Evolutionary conservation across 2,329 filamentous ascomycete genomes (phyloP), one percentile per base, ranked within the genome.

Genomic region (Dryadomyces sulphureus): DNA sequence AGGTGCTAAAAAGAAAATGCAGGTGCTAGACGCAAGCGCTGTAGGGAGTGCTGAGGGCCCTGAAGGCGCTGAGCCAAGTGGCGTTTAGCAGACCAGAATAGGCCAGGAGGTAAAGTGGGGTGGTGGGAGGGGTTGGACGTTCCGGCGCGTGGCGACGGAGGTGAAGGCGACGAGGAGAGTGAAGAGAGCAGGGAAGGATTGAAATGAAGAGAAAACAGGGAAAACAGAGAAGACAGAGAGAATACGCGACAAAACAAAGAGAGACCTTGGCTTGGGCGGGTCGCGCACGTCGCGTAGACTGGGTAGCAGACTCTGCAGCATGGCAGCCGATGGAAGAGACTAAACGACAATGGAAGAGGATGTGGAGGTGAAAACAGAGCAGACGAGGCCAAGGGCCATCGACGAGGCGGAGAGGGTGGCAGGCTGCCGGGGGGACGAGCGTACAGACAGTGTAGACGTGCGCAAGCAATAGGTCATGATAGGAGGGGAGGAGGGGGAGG

Each of bases 241-340:
- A 41, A 27, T 20, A 39, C 5, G 36, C 32, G 16, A 25, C 19
- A 41, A 42, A 35, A 25, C 24, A 46, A 21, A 42, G 16, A 38
- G 19, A 51, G 47, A 58, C 56, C 56, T 58, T 56, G 54, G 52
- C 50, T 56, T 57, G 43, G 55, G 48, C 45, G 50, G 41, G 42
- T 57, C 55, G 40, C 50, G 51, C 48, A 45, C 49, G 45, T 58
- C 55, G 47, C 56, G 56, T 46, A 57, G 52, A 46, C 54, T 54
- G 43, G 56, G 56, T 12, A 58, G 45, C 4, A 52, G 45, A 41
- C 52, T 48, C 41, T 56, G 56, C 50, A 57, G 52, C 56, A 58
- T 56, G 43, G 47, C 38, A 40, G 38, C 4, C 5, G 21, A n/a
- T 4, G 38, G 16, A 12, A 24, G 21, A n/a, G 12, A n/a, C 16